Conservation (phyloP, 2,329 filamentous ascomycete species). For the Exserohilum rostratum region DNA sequence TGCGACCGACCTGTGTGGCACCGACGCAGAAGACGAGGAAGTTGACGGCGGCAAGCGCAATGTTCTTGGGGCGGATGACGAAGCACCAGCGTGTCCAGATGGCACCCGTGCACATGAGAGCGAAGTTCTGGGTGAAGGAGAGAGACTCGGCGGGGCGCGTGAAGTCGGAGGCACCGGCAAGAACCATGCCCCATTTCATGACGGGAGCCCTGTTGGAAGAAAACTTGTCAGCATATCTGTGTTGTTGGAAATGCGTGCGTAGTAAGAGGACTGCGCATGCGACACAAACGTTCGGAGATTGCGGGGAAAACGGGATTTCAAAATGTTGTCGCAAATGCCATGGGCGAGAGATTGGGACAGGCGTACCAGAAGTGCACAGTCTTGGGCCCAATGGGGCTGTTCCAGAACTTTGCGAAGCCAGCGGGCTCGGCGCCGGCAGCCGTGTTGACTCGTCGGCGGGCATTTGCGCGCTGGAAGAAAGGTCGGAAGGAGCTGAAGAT, state of each 20-base stretch:
- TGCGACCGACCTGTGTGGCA: slow-evolving; percentile 79
- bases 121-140: slow-evolving; percentile 88
- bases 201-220: slow-evolving; percentile 74
- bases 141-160: slow-evolving; percentile 89
- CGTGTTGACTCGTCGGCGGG: slow-evolving; percentile 72
- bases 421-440: slow-evolving; percentile 59
- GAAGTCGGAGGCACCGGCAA: slow-evolving; percentile 92
- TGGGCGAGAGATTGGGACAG: neutral
- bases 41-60: slow-evolving; percentile 93
- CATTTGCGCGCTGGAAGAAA: slow-evolving; percentile 58
- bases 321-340: neutral
- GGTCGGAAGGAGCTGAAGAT: slow-evolving; percentile 61
- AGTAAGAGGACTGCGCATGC: neutral
- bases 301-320: slow-evolving; percentile 2
- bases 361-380: slow-evolving; percentile 97
- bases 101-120: slow-evolving; percentile 85
- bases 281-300: slow-evolving; percentile 7
- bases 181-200: slow-evolving; percentile 92
- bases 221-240: slow-evolving; percentile 3
- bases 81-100: slow-evolving; percentile 99
- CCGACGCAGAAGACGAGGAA: slow-evolving; percentile 95
- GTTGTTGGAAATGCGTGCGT: neutral
- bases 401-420: slow-evolving; percentile 72
- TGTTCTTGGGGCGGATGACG: slow-evolving; percentile 92
- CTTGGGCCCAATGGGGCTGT: slow-evolving; percentile 60